These are phyloP conservation scores for Hypoxylon sp. DNA, from an alignment of 2,329 filamentous ascomycete species.

Conservation along the genomic window DNA sequence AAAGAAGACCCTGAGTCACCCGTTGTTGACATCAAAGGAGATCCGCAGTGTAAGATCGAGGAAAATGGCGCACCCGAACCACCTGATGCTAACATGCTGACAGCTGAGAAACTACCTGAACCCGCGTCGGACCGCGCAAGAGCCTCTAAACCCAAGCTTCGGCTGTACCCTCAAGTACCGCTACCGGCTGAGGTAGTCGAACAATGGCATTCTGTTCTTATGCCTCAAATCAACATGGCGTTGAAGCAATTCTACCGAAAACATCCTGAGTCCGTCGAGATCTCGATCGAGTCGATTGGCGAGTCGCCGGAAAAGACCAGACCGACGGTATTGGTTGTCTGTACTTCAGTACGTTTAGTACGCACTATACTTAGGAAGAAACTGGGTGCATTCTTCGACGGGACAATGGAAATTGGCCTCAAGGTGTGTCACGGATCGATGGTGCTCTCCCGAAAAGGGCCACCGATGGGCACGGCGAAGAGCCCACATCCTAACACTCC, in stretches of 20 bases:
- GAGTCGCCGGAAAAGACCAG: constrained; percentile 70
- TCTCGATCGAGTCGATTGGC: constrained; percentile 78
- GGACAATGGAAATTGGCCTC: constrained; percentile 66
- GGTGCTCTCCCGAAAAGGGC: constrained; percentile 63
- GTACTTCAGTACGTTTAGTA: constrained; percentile 76
- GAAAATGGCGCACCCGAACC: constrained; percentile 5
- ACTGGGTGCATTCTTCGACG: constrained; percentile 71
- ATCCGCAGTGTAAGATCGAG: constrained; percentile 25
- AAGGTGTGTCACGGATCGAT: constrained; percentile 77
- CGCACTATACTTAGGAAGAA: constrained; percentile 74
- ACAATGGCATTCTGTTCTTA: constrained; percentile 74
- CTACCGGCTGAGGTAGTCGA: constrained; percentile 69
- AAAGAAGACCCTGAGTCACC: constrained; percentile 20
- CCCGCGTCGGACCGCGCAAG: constrained; percentile 28
- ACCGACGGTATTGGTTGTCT: constrained; percentile 80
- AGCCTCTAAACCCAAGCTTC: constrained; percentile 53
- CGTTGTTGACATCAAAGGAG: constrained; percentile 15
- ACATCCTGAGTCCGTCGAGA: constrained; percentile 78
- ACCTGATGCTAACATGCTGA: constrained; percentile 21
- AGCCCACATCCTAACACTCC: constrained; percentile 37
- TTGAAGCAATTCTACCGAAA: constrained; percentile 76
- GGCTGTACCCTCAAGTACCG: constrained; percentile 66
- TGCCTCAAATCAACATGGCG: constrained; percentile 76
- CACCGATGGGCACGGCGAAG: constrained; percentile 52
- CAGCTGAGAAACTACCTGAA: constrained; percentile 25